Evolutionary conservation across 2,329 filamentous ascomycete genomes (phyloP).

Genomic region (Aaosphaeria arxii): DNA sequence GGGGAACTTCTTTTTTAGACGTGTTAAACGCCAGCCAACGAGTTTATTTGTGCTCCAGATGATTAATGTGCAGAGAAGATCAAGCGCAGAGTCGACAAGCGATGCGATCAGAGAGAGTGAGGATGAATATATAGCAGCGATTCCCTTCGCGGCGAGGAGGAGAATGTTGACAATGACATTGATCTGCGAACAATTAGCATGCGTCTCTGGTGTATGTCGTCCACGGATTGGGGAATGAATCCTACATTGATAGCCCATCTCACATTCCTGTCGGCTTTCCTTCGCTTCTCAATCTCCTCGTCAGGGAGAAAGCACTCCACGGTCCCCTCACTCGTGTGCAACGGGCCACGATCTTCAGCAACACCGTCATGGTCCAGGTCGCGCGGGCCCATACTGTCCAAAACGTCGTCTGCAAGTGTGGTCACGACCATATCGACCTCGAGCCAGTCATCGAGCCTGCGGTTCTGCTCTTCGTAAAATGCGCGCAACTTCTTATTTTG

Average conservation of each 20-base stretch:
- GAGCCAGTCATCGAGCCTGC: conserved; percentile 55
- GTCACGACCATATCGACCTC: conserved; percentile 58
- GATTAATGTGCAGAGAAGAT: conserved; percentile 59
- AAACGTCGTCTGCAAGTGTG: conserved; percentile 55
- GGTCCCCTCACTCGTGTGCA: conserved; percentile 49
- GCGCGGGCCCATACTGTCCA: conserved; percentile 57
- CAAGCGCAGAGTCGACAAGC: conserved; percentile 59
- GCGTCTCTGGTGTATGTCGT: not conserved
- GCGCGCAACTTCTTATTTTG: conserved; percentile 50
- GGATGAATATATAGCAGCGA: conserved; percentile 54
- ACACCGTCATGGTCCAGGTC: conserved; percentile 57
- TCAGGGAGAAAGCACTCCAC: conserved; percentile 56
- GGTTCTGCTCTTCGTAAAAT: conserved; percentile 57
- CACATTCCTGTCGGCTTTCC: conserved; percentile 47
- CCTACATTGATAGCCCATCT: conserved; percentile 56
- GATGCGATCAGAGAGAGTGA: conserved; percentile 62
- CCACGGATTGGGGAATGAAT: not conserved
- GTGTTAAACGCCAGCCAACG: conserved; percentile 55
- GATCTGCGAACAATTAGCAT: conserved; percentile 34
- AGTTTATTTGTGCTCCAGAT: conserved; percentile 60
- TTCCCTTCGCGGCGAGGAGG: conserved; percentile 54
- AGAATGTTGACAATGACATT: conserved; percentile 61
- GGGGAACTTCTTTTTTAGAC: conserved; percentile 55
- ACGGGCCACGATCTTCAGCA: conserved; percentile 50
- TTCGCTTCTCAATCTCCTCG: conserved; percentile 50